Evolutionary conservation across 176 grass and related monocot genomes (phyloP).

Genomic region (Oryza meridionalis): DNA sequence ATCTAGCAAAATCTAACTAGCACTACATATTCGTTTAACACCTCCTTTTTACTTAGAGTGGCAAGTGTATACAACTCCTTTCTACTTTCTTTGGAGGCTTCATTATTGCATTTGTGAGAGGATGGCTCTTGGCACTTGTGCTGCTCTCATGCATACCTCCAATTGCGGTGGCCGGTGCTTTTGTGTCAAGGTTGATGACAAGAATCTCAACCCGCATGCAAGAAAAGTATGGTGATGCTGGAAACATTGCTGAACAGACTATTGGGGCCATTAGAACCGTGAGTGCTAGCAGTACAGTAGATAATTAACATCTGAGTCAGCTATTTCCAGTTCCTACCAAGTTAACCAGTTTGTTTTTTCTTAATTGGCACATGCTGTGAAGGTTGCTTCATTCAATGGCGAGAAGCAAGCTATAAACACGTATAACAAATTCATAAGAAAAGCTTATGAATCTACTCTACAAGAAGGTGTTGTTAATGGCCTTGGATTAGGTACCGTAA

Average conservation of each 20-base stretch:
- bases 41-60: conserved; percentile 54
- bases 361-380: conserved; percentile 33
- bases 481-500: conserved; percentile 58
- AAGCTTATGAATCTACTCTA: conserved; percentile 57
- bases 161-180: conserved; percentile 42
- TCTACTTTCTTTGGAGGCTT: conserved; percentile 83
- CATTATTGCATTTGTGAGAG: conserved; percentile 73
- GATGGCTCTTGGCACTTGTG: conserved; percentile 86
- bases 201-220: conserved; percentile 62
- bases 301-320: neutral
- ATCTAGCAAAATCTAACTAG: neutral
- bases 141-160: conserved; percentile 76
- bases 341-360: neutral
- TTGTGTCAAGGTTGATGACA: conserved; percentile 52
- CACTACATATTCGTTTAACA: neutral
- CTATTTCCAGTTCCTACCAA: neutral
- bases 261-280: conserved; percentile 82
- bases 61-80: conserved; percentile 68
- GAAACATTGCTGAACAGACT: conserved; percentile 72
- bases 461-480: conserved; percentile 59
- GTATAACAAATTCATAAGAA: conserved; percentile 69
- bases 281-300: conserved; percentile 4
- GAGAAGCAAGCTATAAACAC: conserved; percentile 62
- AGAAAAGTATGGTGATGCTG: conserved; percentile 70
- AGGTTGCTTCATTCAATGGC: conserved; percentile 83